These are phyloP conservation scores for Nepenthes gracilis DNA, from an alignment of 148 eudicot species.

Conservation along the genomic window DNA sequence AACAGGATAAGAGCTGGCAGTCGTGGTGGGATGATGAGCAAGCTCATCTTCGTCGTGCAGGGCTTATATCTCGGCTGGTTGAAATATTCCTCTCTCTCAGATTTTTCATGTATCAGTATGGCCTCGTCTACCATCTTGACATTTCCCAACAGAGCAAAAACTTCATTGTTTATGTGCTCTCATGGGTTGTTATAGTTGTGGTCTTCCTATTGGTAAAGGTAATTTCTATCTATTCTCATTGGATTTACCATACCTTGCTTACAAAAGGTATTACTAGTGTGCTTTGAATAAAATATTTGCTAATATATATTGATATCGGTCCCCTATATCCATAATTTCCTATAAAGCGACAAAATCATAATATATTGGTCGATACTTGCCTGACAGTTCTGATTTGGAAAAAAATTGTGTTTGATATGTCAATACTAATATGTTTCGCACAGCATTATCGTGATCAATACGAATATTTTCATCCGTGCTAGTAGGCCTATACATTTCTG, in stretches of 20 bases:
- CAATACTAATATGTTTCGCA: no score
- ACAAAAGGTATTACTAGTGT: no score
- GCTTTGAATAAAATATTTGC: no score
- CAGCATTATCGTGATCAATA: no score
- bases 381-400: no score
- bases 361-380: no score
- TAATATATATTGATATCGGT: no score
- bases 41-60: constrained; percentile 53
- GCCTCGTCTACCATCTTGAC: constrained; percentile 91
- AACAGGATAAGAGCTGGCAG: constrained; percentile 94
- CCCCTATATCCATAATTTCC: no score
- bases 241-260: background rate
- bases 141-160: constrained; percentile 64
- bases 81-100: constrained; percentile 63
- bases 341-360: no score
- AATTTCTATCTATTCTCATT: constrained; percentile 9
- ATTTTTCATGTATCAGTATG: constrained; percentile 91
- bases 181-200: constrained; percentile 73
- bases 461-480: no score
- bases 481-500: no score
- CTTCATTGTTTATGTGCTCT: constrained; percentile 70
- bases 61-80: constrained; percentile 47
- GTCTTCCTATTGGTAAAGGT: constrained; percentile 84
- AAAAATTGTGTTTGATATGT: no score
- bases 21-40: constrained; percentile 98